These are phyloP conservation scores for Colletotrichum orchidophilum DNA, from an alignment of 2,329 filamentous ascomycete genomes.

Conservation along the genomic window DNA sequence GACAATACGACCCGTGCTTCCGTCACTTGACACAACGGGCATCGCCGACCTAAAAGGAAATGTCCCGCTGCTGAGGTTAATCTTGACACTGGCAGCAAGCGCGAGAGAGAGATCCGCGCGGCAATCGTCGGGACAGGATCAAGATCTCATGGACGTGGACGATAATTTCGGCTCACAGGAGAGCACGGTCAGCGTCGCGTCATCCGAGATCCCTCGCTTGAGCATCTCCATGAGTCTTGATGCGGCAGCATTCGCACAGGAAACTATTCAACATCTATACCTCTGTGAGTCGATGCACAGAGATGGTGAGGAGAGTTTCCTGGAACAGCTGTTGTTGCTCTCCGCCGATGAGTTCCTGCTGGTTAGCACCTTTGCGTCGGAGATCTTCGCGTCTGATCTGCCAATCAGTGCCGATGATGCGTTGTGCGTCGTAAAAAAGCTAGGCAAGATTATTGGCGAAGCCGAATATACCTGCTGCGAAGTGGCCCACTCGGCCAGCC, in stretches of 20 bases:
- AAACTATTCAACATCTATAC: constrained; percentile 56
- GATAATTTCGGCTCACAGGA: constrained; percentile 70
- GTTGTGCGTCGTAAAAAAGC: constrained; percentile 56
- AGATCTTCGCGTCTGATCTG: constrained; percentile 64
- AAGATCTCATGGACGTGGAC: constrained; percentile 74
- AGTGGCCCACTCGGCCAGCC: constrained; percentile 71
- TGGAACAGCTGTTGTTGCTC: constrained; percentile 60
- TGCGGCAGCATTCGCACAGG: constrained; percentile 56
- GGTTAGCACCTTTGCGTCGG: constrained; percentile 58
- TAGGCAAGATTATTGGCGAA: constrained; percentile 61
- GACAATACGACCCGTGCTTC: constrained; percentile 56
- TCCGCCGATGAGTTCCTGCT: constrained; percentile 63
- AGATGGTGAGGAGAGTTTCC: constrained; percentile 57
- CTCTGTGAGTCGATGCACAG: constrained; percentile 55
- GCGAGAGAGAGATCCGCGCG: constrained; percentile 44
- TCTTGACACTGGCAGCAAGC: constrained; percentile 50
- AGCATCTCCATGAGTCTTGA: constrained; percentile 54
- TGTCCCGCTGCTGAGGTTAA: constrained; percentile 52
- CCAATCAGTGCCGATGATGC: constrained; percentile 58
- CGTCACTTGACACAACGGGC: constrained; percentile 49
- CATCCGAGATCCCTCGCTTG: constrained; percentile 56
- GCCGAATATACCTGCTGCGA: constrained; percentile 79
- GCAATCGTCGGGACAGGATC: constrained; percentile 46
- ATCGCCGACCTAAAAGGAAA: constrained; percentile 50
- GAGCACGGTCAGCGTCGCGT: constrained; percentile 53